These are phyloP conservation scores for Elsinoe perseae DNA, from an alignment of 2,329 filamentous ascomycete genomes.

Conservation along the genomic window DNA sequence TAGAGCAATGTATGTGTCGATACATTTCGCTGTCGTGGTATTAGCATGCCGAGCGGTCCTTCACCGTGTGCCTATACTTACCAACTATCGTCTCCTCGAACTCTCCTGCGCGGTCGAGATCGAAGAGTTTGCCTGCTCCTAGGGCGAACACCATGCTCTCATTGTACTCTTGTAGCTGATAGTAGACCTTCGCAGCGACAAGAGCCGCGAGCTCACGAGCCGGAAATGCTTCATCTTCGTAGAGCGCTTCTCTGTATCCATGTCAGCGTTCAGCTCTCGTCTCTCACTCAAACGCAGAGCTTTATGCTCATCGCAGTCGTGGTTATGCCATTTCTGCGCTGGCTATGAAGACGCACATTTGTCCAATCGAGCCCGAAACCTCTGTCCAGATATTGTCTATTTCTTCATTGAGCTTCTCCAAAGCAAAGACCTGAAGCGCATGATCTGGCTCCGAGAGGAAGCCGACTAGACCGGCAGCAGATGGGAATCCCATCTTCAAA, in stretches of 20 bases:
- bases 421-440: conserved; percentile 87
- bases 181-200: conserved; percentile 96
- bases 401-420: conserved; percentile 91
- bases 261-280: background rate
- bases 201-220: conserved; percentile 90
- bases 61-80: conserved; percentile 30
- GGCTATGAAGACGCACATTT: conserved; percentile 63
- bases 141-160: conserved; percentile 98
- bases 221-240: conserved; percentile 91
- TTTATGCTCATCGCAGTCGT: background rate
- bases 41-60: conserved; percentile 16
- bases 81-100: conserved; percentile 98
- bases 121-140: conserved; percentile 88
- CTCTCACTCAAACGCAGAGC: background rate
- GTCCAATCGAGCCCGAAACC: conserved; percentile 81
- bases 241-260: conserved; percentile 73
- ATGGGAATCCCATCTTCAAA: conserved; percentile 83
- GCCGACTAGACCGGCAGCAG: conserved; percentile 87
- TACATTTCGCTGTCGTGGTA: conserved; percentile 62
- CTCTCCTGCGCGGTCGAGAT: conserved; percentile 82
- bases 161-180: conserved; percentile 96
- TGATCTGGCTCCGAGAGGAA: conserved; percentile 92
- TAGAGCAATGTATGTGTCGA: conserved; percentile 92
- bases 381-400: conserved; percentile 98
- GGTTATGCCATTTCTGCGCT: background rate